phyloP scores from a whole-genome alignment of 345 rosid genomes.

The Nephelium lappaceum region DNA sequence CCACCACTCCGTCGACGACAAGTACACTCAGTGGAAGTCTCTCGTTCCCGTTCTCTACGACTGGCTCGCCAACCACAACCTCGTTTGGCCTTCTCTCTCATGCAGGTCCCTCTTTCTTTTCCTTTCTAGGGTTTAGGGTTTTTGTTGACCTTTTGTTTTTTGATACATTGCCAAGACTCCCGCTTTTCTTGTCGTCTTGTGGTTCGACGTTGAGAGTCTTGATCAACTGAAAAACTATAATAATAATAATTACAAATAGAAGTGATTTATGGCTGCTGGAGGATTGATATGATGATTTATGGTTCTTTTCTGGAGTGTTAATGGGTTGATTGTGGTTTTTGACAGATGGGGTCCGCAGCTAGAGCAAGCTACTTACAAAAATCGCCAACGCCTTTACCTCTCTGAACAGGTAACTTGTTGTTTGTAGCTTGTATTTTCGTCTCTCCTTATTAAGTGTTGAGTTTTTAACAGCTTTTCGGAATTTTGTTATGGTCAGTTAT shows the following conservation, averaged over 20 bases:
- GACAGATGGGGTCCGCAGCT: conserved; percentile 92
- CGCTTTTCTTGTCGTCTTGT: too few species aligned
- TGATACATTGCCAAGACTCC: too few species aligned
- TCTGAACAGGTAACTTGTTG: conserved; percentile 64
- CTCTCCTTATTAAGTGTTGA: not conserved
- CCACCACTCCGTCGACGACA: conserved; percentile 73
- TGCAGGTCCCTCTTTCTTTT: conserved; percentile 63
- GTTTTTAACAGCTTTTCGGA: not conserved
- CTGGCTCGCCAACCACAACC: conserved; percentile 99
- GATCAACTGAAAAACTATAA: too few species aligned
- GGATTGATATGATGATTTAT: too few species aligned
- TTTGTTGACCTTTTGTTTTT: not conserved
- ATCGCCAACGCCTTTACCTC: conserved; percentile 84
- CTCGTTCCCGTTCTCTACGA: conserved; percentile 95
- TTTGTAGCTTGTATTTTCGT: not conserved
- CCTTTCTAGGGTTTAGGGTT: conserved; percentile 36
- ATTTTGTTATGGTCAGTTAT: not conserved
- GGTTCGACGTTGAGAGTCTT: too few species aligned
- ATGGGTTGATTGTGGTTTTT: conserved; percentile 18
- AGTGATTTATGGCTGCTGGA: too few species aligned
- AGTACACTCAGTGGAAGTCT: conserved; percentile 94
- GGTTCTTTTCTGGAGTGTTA: not conserved
- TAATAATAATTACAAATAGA: too few species aligned
- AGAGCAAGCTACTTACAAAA: conserved; percentile 78
- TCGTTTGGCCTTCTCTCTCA: conserved; percentile 99